Evolutionary conservation across 352 stramenopile genomes (phyloP).

Genomic region (Phytophthora meadii): DNA sequence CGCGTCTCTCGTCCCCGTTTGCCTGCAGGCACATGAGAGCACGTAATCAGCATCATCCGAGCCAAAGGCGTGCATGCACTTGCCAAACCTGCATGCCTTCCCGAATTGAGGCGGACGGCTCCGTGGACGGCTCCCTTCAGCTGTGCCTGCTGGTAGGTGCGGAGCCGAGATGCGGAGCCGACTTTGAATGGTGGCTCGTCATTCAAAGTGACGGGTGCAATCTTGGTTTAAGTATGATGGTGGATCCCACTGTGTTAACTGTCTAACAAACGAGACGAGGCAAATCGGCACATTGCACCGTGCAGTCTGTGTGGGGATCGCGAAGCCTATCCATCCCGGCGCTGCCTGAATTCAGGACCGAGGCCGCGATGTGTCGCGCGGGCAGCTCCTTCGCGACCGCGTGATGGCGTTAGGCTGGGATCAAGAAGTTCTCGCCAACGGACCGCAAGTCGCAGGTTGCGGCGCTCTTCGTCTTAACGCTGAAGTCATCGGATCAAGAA

Average conservation of each 20-base stretch:
- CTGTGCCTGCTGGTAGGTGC: not conserved
- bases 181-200: not conserved
- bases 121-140: not conserved
- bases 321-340: constrained; percentile 25
- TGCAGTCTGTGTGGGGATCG: not conserved
- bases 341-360: constrained; percentile 22
- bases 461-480: too few relatives aligned
- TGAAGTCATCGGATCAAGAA: too few relatives aligned
- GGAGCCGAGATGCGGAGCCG: too few relatives aligned
- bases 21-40: not conserved
- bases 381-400: not conserved
- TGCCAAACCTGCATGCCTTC: not conserved
- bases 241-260: constrained; percentile 17
- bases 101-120: constrained; percentile 5
- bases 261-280: constrained; percentile 29
- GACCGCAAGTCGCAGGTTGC: too few relatives aligned
- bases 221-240: constrained; percentile 3
- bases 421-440: too few relatives aligned
- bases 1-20: not conserved
- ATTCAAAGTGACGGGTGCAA: not conserved
- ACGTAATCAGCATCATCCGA: constrained; percentile 4
- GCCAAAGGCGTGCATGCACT: not conserved
- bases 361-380: constrained; percentile 20
- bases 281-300: constrained; percentile 2
- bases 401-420: constrained; percentile 19